These are phyloP conservation scores for Chloroidium sp. DNA, from an alignment of 163 green algal species.

Conservation along the genomic window DNA sequence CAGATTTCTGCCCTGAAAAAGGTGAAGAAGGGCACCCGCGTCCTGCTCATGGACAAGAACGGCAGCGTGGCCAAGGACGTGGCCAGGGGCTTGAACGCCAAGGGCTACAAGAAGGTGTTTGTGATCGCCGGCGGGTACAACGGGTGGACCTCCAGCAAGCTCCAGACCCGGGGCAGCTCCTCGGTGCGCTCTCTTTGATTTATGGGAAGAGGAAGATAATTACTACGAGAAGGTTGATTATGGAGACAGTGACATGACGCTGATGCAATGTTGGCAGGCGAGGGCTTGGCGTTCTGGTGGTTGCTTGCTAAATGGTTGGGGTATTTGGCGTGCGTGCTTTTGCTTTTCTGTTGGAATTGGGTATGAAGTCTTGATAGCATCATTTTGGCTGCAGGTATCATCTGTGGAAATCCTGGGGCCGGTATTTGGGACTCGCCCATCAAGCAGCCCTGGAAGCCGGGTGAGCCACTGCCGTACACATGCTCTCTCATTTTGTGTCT, in stretches of 20 bases:
- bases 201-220: background rate
- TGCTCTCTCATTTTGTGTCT: no score
- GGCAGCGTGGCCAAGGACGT: constrained; percentile 53
- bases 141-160: constrained; percentile 66
- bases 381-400: constrained; percentile 11
- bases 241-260: background rate
- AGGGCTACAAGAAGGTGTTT: constrained; percentile 62
- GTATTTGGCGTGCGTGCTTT: background rate
- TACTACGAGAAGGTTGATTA: background rate
- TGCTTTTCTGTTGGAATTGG: background rate
- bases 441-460: no score
- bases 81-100: constrained; percentile 54
- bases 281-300: background rate
- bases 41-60: constrained; percentile 74
- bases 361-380: background rate
- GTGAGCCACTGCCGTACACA: no score
- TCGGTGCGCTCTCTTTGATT: constrained; percentile 13
- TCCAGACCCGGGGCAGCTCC: constrained; percentile 57
- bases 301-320: background rate
- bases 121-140: constrained; percentile 54
- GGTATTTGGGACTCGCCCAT: constrained; percentile 12
- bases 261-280: background rate
- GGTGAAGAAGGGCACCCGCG: constrained; percentile 49
- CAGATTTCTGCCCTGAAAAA: constrained; percentile 66
- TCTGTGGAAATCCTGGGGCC: constrained; percentile 29